These are phyloP conservation scores for Cadophora sp. DNA, from an alignment of 2,329 filamentous ascomycete genomes.

Conservation along the genomic window DNA sequence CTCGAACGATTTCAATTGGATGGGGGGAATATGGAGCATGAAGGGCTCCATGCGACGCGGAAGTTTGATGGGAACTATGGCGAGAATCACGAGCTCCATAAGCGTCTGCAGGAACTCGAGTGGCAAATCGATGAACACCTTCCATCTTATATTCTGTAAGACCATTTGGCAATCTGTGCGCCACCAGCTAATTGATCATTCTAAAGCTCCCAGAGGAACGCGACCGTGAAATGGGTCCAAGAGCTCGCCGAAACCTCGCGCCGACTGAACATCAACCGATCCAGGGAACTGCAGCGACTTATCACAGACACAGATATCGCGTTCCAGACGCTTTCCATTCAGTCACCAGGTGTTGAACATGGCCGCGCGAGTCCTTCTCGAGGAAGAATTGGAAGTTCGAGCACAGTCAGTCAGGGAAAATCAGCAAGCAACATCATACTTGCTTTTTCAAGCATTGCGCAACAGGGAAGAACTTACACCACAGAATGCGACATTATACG, in stretches of 20 bases:
- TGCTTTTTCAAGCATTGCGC: neutral
- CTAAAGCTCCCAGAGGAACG: neutral
- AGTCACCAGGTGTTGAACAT: neutral
- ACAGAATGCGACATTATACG: neutral
- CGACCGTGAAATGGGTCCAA: neutral
- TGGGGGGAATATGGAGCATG: neutral
- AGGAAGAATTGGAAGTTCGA: neutral
- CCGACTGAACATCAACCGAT: conserved; percentile 3
- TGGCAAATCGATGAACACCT: neutral
- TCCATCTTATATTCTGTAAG: neutral
- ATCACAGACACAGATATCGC: neutral
- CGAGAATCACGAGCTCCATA: neutral
- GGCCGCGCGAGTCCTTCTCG: neutral
- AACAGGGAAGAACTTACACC: neutral
- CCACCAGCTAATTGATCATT: neutral
- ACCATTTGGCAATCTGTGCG: too few relatives aligned
- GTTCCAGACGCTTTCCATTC: neutral
- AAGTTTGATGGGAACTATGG: neutral
- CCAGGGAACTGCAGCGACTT: neutral
- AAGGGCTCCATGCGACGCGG: neutral
- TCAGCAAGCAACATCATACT: neutral
- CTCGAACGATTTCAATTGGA: neutral
- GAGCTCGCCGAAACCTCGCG: conserved; percentile 2
- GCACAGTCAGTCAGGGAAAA: neutral
- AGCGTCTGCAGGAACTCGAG: neutral